These are phyloP conservation scores for Fusarium robinianum DNA, from an alignment of 2,329 filamentous ascomycete genomes.

Conservation along the genomic window DNA sequence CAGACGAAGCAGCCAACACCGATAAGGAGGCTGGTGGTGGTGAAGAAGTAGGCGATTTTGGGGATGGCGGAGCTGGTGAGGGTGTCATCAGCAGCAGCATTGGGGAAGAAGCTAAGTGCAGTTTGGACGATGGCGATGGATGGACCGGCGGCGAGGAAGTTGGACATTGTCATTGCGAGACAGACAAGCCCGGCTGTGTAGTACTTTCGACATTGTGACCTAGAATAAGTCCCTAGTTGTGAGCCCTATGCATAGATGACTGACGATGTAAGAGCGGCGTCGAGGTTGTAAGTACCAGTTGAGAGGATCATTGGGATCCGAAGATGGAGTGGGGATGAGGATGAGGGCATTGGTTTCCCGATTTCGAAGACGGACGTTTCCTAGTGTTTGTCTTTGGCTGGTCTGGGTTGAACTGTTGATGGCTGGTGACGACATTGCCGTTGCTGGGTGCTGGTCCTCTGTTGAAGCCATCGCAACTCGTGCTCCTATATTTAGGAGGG, in stretches of 20 bases:
- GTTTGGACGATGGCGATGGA: constrained; percentile 55
- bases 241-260: constrained; percentile 2
- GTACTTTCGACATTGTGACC: constrained; percentile 52
- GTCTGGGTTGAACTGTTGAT: constrained; percentile 10
- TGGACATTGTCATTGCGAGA: constrained; percentile 59
- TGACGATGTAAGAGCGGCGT: constrained; percentile 14
- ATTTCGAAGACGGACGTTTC: constrained; percentile 49
- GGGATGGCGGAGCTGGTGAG: constrained; percentile 44
- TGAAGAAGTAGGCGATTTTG: constrained; percentile 58
- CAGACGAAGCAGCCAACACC: constrained; percentile 48
- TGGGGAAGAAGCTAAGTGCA: constrained; percentile 52
- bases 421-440: background rate
- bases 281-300: constrained; percentile 49
- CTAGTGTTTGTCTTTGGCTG: constrained; percentile 40
- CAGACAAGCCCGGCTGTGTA: constrained; percentile 57
- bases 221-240: constrained; percentile 28
- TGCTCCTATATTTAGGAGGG: no score
- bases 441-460: constrained; percentile 2
- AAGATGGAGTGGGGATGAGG: constrained; percentile 37
- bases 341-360: constrained; percentile 52
- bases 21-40: constrained; percentile 50
- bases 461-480: constrained; percentile 1
- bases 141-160: constrained; percentile 61
- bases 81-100: constrained; percentile 34
- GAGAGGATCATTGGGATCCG: constrained; percentile 42